phyloP scores from a whole-genome alignment of 257 asterid species.

The Marsdenia floribunda region DNA sequence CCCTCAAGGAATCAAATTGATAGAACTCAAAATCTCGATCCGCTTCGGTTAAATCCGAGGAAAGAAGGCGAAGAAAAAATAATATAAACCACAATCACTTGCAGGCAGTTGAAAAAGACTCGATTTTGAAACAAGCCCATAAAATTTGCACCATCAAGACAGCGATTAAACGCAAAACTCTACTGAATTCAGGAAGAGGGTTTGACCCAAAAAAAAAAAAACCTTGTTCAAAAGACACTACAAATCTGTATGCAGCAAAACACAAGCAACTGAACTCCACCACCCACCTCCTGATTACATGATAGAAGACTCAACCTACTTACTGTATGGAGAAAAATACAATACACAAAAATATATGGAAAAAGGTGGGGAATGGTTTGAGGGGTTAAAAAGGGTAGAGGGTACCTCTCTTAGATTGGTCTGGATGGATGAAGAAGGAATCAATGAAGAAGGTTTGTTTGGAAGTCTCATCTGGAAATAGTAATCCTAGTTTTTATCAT shows the following conservation, averaged over 20 bases:
- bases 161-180: background rate
- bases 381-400: background rate
- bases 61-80: background rate
- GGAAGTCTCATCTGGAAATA: slow-evolving; percentile 11
- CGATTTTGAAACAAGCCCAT: background rate
- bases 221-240: background rate
- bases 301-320: background rate
- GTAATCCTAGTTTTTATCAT: background rate
- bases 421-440: background rate
- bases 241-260: background rate
- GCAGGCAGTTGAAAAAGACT: background rate
- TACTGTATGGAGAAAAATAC: too few species aligned
- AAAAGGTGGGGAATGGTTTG: slow-evolving; percentile 3
- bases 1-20: background rate
- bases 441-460: slow-evolving; percentile 1
- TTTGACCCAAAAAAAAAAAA: background rate
- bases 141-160: background rate
- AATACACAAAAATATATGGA: background rate
- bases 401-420: slow-evolving; percentile 15
- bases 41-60: background rate
- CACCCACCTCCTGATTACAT: slow-evolving; percentile 9
- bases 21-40: background rate
- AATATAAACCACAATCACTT: background rate
- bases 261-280: background rate
- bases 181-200: slow-evolving; percentile 6